phyloP scores from a whole-genome alignment of 2,329 filamentous ascomycete genomes.

The Colletotrichum coccodes region DNA sequence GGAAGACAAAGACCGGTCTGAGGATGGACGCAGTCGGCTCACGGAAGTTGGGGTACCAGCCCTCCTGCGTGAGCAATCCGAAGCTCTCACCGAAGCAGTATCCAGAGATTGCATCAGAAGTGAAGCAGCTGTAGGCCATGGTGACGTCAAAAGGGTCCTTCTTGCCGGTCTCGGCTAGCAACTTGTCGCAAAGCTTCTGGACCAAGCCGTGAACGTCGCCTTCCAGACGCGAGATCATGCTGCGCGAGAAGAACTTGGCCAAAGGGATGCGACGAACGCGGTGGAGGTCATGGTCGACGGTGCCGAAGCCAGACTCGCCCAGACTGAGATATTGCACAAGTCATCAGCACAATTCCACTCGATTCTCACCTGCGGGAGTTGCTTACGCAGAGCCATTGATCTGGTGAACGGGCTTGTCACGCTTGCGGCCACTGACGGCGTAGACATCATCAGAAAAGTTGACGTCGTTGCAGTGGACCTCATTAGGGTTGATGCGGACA shows the following conservation, averaged over 20 bases:
- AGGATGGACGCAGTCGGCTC: slow-evolving; percentile 34
- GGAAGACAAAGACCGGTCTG: slow-evolving; percentile 36
- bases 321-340: slow-evolving; percentile 25
- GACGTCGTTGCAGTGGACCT: slow-evolving; percentile 49
- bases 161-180: slow-evolving; percentile 38
- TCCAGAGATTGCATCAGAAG: slow-evolving; percentile 48
- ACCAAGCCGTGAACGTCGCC: slow-evolving; percentile 38
- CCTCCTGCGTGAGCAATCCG: slow-evolving; percentile 44
- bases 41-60: slow-evolving; percentile 48
- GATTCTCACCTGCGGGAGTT: background rate
- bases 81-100: slow-evolving; percentile 50
- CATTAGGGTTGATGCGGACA: slow-evolving; percentile 50
- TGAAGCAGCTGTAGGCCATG: slow-evolving; percentile 51
- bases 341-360: background rate
- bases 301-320: slow-evolving; percentile 37
- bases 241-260: slow-evolving; percentile 43
- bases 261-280: slow-evolving; percentile 39
- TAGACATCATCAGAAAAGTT: slow-evolving; percentile 51
- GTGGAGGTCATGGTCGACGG: slow-evolving; percentile 40
- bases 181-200: slow-evolving; percentile 42
- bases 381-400: slow-evolving; percentile 33
- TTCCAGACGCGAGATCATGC: slow-evolving; percentile 44
- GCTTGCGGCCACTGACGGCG: slow-evolving; percentile 36
- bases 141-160: slow-evolving; percentile 44
- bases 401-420: slow-evolving; percentile 33